These are phyloP conservation scores for Actinomucor elegans DNA, from an alignment of 371 early-diverging fungal genomes.

Conservation along the genomic window DNA sequence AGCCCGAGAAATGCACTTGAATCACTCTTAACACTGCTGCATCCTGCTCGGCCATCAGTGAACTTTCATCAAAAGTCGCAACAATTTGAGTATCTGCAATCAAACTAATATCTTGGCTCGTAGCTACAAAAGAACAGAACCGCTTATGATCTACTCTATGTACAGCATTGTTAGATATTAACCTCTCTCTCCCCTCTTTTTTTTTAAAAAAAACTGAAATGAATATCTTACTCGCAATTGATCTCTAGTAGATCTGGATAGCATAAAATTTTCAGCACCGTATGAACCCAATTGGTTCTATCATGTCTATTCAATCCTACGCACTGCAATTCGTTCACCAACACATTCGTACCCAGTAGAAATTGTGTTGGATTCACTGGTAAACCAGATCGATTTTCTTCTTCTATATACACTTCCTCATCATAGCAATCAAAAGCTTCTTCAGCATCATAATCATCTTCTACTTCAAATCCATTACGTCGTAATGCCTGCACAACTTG, in stretches of 20 bases:
- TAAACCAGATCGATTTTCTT: neutral
- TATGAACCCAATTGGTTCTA: slow-evolving; percentile 42
- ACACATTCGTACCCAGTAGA: slow-evolving; percentile 28
- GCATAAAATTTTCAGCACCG: slow-evolving; percentile 51
- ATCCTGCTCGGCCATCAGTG: slow-evolving; percentile 44
- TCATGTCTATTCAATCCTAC: slow-evolving; percentile 50
- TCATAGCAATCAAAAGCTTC: neutral
- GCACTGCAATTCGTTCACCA: slow-evolving; percentile 43
- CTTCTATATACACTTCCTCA: neutral
- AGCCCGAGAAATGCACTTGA: slow-evolving; percentile 58
- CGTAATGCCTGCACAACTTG: slow-evolving; percentile 49
- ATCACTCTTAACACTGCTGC: slow-evolving; percentile 50
- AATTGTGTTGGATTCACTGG: slow-evolving; percentile 15
- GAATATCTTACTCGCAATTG: neutral
- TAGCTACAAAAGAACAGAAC: slow-evolving; percentile 63
- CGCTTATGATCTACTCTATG: slow-evolving; percentile 17
- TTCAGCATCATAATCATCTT: slow-evolving; percentile 5
- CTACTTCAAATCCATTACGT: slow-evolving; percentile 39
- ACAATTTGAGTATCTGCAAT: slow-evolving; percentile 56
- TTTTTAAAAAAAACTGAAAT: slow-evolving; percentile 17
- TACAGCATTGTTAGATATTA: no score
- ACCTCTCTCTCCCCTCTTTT: no score
- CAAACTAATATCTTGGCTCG: slow-evolving; percentile 59
- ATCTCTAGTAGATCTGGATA: slow-evolving; percentile 40
- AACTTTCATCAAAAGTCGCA: slow-evolving; percentile 50